phyloP scores from a whole-genome alignment of 257 asterid genomes.

The Coffea eugenioides region DNA sequence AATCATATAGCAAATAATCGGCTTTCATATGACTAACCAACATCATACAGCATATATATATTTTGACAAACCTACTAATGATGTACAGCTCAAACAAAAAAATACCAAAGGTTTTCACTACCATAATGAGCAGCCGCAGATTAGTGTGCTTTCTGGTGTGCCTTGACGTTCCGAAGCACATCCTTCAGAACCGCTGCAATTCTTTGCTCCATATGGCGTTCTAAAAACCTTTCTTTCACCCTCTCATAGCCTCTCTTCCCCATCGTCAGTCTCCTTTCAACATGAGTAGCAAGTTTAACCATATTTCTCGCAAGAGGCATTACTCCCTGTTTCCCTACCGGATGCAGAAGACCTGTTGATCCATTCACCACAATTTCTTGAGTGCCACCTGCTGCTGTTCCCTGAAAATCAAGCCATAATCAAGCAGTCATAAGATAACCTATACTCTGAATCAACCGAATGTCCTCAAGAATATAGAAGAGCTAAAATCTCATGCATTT shows the following conservation, averaged over 20 bases:
- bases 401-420: slow-evolving; percentile 40
- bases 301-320: slow-evolving; percentile 72
- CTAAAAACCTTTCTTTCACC: slow-evolving; percentile 73
- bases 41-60: neutral
- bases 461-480: neutral
- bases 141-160: neutral
- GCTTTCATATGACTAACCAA: neutral
- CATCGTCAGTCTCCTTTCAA: slow-evolving; percentile 66
- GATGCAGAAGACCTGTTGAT: slow-evolving; percentile 85
- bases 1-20: neutral
- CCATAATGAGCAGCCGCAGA: neutral
- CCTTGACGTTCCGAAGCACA: slow-evolving; percentile 30
- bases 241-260: slow-evolving; percentile 68
- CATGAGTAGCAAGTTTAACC: slow-evolving; percentile 59
- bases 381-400: slow-evolving; percentile 99
- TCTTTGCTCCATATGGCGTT: slow-evolving; percentile 78
- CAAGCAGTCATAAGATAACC: neutral
- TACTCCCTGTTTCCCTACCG: slow-evolving; percentile 86
- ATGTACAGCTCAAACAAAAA: neutral
- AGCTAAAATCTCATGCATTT: neutral
- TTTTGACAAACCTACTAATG: neutral
- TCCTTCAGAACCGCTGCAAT: slow-evolving; percentile 73
- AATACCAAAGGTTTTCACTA: neutral
- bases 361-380: slow-evolving; percentile 82
- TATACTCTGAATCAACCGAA: neutral